phyloP scores from a whole-genome alignment of 768 basidiomycete genomes.

The Rhizopogon salebrosus region DNA sequence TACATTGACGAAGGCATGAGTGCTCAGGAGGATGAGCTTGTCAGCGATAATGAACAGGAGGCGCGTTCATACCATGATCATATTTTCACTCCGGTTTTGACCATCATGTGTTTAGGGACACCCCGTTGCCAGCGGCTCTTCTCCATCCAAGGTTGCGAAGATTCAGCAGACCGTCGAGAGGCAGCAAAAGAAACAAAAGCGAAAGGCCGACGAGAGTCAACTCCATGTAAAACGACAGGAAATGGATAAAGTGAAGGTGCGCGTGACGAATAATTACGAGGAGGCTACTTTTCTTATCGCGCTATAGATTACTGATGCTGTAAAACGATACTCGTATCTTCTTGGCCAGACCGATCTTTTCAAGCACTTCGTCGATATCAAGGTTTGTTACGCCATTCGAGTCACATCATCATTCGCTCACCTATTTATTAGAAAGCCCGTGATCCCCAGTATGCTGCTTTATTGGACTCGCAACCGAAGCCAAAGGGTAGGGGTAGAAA shows the following conservation, averaged over 20 bases:
- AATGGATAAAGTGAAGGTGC: slow-evolving; percentile 86
- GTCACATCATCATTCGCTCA: not conserved
- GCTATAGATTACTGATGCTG: slow-evolving; percentile 78
- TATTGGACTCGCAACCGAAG: slow-evolving; percentile 84
- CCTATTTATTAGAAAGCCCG: slow-evolving; percentile 59
- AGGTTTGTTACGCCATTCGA: slow-evolving; percentile 41
- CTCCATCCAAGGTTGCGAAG: slow-evolving; percentile 29
- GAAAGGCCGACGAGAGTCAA: slow-evolving; percentile 67
- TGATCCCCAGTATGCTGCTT: slow-evolving; percentile 88
- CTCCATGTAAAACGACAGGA: slow-evolving; percentile 68
- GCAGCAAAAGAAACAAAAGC: slow-evolving; percentile 43
- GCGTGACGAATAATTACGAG: slow-evolving; percentile 1
- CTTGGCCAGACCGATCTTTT: slow-evolving; percentile 97
- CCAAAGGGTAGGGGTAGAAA: slow-evolving; percentile 82
- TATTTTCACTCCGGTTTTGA: not conserved
- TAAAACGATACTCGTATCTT: slow-evolving; percentile 96
- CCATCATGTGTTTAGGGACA: slow-evolving; percentile 10
- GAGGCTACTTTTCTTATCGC: slow-evolving; percentile 11
- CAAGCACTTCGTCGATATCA: slow-evolving; percentile 97
- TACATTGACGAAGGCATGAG: slow-evolving; percentile 50
- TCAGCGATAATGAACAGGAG: slow-evolving; percentile 46
- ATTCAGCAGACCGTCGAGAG: slow-evolving; percentile 34
- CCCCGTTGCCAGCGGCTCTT: slow-evolving; percentile 17
- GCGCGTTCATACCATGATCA: slow-evolving; percentile 13
- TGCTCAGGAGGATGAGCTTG: slow-evolving; percentile 58